A percentile compares a stretch with the other conserved stretches of the same genome.
phyloP scores from a whole-genome alignment of 2,329 filamentous ascomycete genomes.

The Pseudogymnoascus sp. region DNA sequence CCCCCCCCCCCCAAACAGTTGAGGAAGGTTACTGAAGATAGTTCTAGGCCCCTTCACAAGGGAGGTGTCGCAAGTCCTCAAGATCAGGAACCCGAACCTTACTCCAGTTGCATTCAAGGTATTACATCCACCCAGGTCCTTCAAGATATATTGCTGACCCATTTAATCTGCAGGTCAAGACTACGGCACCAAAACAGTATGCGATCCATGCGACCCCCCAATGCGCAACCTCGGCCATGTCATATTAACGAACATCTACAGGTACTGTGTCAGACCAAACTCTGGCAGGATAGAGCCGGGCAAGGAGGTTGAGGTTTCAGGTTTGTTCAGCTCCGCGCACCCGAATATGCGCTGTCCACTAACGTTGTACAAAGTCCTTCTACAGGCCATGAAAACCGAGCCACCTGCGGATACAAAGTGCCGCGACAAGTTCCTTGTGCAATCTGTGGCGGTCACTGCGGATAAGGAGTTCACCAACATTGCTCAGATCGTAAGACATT shows the following conservation, averaged over 20 bases:
- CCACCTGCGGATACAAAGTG: slow-evolving; percentile 79
- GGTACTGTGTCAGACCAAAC: slow-evolving; percentile 96
- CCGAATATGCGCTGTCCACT: slow-evolving; percentile 21
- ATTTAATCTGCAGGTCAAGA: slow-evolving; percentile 68
- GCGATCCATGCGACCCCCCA: slow-evolving; percentile 29
- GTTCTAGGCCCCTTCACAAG: slow-evolving; percentile 54
- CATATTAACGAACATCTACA: slow-evolving; percentile 33
- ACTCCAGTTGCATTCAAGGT: slow-evolving; percentile 64
- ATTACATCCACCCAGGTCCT: slow-evolving; percentile 24
- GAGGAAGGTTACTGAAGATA: slow-evolving; percentile 22
- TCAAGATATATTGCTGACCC: slow-evolving; percentile 24
- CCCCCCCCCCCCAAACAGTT: slow-evolving; percentile 28
- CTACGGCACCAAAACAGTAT: slow-evolving; percentile 97
- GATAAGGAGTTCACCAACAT: slow-evolving; percentile 80
- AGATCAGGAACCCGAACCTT: slow-evolving; percentile 54
- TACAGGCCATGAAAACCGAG: slow-evolving; percentile 97
- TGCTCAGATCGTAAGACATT: slow-evolving; percentile 60
- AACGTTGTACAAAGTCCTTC: slow-evolving; percentile 54
- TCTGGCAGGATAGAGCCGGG: slow-evolving; percentile 91
- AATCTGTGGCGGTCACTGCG: slow-evolving; percentile 74
- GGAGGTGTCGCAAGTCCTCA: slow-evolving; percentile 56
- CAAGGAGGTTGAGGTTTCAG: slow-evolving; percentile 83
- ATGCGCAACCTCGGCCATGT: slow-evolving; percentile 16
- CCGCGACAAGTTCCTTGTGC: slow-evolving; percentile 95
- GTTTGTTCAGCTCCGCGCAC: slow-evolving; percentile 40